These are phyloP conservation scores for Thecamonas trahens DNA, from an alignment of 78 protist genomes.

Conservation along the genomic window DNA sequence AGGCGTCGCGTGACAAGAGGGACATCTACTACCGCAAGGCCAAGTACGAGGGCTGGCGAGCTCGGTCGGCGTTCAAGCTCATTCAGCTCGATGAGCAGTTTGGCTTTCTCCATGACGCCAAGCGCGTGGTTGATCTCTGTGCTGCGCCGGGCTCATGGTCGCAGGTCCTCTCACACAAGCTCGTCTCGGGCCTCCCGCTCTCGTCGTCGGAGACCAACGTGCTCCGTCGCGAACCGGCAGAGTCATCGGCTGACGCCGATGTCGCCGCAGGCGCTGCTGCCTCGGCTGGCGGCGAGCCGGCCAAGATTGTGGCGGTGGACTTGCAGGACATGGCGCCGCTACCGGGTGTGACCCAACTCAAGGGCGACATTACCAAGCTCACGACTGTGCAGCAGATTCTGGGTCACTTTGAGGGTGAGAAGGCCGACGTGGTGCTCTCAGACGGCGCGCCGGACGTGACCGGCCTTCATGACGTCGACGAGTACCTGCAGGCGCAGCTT, in stretches of 20 bases:
- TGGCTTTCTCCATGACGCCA: neutral
- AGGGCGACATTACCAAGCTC: conserved; percentile 95
- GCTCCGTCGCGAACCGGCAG: neutral
- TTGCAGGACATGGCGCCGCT: conserved; percentile 98
- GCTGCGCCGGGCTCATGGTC: conserved; percentile 97
- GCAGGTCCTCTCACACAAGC: conserved; percentile 67
- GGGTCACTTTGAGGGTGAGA: conserved; percentile 61
- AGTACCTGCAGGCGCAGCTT: conserved; percentile 93
- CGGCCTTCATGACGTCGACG: conserved; percentile 97
- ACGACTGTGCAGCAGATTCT: conserved; percentile 53
- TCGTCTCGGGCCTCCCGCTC: neutral
- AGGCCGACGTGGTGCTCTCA: conserved; percentile 92
- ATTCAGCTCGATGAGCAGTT: conserved; percentile 93
- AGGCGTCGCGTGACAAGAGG: conserved; percentile 62
- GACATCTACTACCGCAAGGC: conserved; percentile 97
- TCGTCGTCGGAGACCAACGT: neutral
- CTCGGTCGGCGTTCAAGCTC: conserved; percentile 97
- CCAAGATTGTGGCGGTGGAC: conserved; percentile 90
- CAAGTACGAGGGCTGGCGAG: conserved; percentile 95
- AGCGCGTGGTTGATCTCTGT: conserved; percentile 96
- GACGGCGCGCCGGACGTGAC: conserved; percentile 99
- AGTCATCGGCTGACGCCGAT: neutral
- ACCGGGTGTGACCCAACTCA: conserved; percentile 83
- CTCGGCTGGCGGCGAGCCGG: neutral
- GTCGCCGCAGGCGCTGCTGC: neutral